A percentile compares a stretch with the other conserved stretches of the same genome.
These are phyloP conservation scores for Epichloe brachyelytri DNA, from an alignment of 2,329 filamentous ascomycete genomes.

Conservation along the genomic window DNA sequence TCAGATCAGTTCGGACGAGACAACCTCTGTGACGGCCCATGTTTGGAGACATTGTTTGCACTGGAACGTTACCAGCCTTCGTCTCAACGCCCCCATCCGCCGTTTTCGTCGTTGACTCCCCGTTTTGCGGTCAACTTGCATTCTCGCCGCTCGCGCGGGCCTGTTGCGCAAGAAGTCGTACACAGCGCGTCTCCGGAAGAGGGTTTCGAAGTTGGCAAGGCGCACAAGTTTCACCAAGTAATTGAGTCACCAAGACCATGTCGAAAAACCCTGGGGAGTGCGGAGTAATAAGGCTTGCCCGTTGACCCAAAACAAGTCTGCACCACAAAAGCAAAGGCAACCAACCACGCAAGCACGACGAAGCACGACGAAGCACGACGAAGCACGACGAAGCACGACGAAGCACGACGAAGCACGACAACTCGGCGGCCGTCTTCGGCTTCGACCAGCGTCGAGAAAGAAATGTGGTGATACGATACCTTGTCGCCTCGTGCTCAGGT, in stretches of 20 bases:
- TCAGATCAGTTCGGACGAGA: not conserved
- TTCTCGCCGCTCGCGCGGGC: not conserved
- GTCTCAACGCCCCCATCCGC: not conserved
- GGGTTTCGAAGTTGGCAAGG: no score
- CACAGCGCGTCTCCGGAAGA: not conserved
- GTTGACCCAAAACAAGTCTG: no score
- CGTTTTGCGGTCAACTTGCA: not conserved
- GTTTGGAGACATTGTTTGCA: not conserved
- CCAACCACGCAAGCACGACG: not conserved
- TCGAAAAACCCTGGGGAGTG: no score
- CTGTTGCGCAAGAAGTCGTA: conserved; percentile 3
- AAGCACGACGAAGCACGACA: no score
- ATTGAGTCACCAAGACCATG: no score
- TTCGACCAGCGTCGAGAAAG: not conserved
- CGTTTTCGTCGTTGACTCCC: not conserved
- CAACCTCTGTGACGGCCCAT: not conserved
- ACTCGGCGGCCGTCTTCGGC: not conserved
- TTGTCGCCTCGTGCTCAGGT: not conserved
- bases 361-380: no score
- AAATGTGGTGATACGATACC: not conserved
- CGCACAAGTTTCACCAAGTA: no score
- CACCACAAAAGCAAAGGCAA: no score
- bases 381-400: no score
- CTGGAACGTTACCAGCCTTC: not conserved
- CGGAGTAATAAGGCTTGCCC: no score